Conservation (phyloP, 306 rosid genomes). For the Vigna mungo region DNA sequence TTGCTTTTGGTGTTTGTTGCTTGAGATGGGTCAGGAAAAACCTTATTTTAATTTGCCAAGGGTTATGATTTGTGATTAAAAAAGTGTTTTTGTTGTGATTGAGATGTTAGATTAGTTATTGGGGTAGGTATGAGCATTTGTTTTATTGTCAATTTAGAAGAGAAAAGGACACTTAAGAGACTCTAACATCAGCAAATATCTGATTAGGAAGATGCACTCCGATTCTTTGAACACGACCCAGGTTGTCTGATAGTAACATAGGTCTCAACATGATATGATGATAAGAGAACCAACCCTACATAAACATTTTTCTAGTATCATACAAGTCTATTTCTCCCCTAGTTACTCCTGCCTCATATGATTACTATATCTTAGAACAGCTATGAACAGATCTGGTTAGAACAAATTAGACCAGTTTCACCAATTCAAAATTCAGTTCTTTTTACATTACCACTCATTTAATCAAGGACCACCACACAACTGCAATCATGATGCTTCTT, state of each 20-base stretch:
- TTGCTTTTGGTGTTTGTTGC: slow-evolving; percentile 27
- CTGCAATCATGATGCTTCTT: neutral
- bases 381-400: neutral
- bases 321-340: neutral
- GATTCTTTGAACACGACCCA: too few species aligned
- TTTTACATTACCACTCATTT: neutral
- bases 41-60: neutral
- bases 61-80: neutral
- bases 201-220: neutral
- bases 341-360: neutral
- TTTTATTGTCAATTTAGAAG: neutral
- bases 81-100: neutral
- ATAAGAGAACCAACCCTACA: neutral
- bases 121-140: slow-evolving; percentile 36
- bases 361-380: slow-evolving; percentile 3
- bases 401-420: neutral
- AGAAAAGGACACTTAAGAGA: slow-evolving; percentile 15
- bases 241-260: neutral
- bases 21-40: neutral
- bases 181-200: neutral
- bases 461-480: too few species aligned
- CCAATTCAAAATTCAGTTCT: neutral
- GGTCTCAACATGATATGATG: too few species aligned
- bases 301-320: neutral
- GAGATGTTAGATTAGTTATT: neutral